phyloP scores from a whole-genome alignment of 768 basidiomycete genomes.

The Russula dissimulans region DNA sequence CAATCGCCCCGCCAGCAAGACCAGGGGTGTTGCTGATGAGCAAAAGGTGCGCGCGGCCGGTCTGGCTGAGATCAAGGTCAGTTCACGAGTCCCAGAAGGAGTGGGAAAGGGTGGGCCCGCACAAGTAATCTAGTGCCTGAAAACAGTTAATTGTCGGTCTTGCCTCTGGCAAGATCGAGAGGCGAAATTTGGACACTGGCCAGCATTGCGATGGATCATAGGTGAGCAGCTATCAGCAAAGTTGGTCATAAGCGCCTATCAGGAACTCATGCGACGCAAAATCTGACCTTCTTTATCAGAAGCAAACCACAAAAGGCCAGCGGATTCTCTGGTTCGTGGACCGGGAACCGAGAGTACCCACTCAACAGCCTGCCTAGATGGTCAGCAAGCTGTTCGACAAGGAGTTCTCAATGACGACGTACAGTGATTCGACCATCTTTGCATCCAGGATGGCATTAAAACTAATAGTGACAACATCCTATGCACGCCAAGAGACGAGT shows the following conservation, averaged over 20 bases:
- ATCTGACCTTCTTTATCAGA: constrained; percentile 67
- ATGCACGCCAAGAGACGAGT: neutral
- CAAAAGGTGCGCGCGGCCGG: constrained; percentile 87
- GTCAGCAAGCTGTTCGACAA: neutral
- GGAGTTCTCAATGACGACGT: constrained; percentile 21
- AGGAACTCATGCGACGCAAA: neutral
- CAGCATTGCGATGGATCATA: constrained; percentile 80
- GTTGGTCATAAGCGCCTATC: neutral
- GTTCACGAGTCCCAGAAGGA: neutral
- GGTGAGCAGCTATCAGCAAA: constrained; percentile 52
- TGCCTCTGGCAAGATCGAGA: constrained; percentile 87
- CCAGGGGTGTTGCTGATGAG: constrained; percentile 83
- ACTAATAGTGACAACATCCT: constrained; percentile 80
- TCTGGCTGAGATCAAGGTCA: constrained; percentile 48
- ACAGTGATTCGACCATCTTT: constrained; percentile 68
- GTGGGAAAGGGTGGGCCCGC: constrained; percentile 18
- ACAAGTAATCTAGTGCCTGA: constrained; percentile 93
- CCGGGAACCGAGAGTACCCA: constrained; percentile 89
- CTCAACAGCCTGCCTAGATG: constrained; percentile 44
- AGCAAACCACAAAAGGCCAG: constrained; percentile 72
- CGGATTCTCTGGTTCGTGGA: constrained; percentile 65
- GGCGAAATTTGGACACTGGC: constrained; percentile 63
- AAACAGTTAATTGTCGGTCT: constrained; percentile 84
- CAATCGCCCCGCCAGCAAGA: constrained; percentile 71
- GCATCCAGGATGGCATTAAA: constrained; percentile 75